These are phyloP conservation scores for Prosopis cineraria DNA, from an alignment of 306 rosid genomes.

Conservation along the genomic window DNA sequence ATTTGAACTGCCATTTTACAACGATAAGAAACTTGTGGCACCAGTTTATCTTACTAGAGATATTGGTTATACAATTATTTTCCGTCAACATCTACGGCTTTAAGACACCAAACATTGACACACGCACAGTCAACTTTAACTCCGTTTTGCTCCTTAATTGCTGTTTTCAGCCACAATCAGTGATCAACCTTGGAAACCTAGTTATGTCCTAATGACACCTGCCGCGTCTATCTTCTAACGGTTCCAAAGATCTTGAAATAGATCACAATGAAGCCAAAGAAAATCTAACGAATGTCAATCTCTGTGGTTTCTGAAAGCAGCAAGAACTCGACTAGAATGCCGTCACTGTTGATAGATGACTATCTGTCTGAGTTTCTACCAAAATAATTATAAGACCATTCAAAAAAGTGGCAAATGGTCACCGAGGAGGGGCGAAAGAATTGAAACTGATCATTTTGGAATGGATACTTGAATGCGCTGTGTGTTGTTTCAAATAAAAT, in stretches of 20 bases:
- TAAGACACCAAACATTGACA: not conserved
- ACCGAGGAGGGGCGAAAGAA: not conserved
- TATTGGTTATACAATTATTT: not conserved
- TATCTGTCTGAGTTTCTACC: not conserved
- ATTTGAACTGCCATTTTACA: conserved; percentile 69
- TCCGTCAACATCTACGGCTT: not conserved
- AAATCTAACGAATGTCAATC: not conserved
- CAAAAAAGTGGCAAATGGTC: not conserved
- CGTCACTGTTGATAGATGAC: not conserved
- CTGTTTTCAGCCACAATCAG: not conserved
- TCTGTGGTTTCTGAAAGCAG: not conserved
- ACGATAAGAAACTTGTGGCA: conserved; percentile 12
- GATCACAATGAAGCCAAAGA: not conserved
- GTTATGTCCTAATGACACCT: not conserved
- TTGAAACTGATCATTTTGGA: not conserved
- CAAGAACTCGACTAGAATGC: not conserved
- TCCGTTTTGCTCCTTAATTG: not conserved
- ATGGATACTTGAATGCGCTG: not conserved
- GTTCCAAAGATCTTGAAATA: conserved; percentile 3
- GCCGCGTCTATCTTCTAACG: not conserved
- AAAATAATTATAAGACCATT: not conserved
- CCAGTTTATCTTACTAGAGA: not conserved
- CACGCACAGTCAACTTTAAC: not conserved
- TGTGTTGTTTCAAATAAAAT: not conserved
- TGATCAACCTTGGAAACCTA: not conserved